Evolutionary conservation across 2,329 filamentous ascomycete genomes (phyloP).

Genomic region (Fusarium pininemorale): DNA sequence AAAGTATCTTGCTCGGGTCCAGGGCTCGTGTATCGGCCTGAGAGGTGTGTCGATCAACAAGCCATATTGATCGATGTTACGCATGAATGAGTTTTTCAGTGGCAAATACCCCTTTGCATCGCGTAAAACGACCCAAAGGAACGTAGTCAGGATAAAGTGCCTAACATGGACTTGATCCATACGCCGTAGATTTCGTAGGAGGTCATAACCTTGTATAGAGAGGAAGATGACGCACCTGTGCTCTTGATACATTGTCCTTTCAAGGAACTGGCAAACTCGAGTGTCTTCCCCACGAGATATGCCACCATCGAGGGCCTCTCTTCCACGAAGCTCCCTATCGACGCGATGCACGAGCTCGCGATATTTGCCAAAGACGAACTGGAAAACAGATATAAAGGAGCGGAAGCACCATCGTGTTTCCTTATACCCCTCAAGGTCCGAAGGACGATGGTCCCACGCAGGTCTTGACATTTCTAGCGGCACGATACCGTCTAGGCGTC

Average conservation of each 20-base stretch:
- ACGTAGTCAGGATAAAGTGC: neutral
- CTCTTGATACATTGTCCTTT: neutral
- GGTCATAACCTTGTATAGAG: neutral
- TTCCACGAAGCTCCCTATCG: neutral
- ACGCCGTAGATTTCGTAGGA: neutral
- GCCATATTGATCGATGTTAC: neutral
- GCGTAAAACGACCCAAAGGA: neutral
- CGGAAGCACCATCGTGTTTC: neutral
- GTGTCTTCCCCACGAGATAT: neutral
- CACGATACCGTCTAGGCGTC: rapidly evolving
- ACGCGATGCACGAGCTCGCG: neutral
- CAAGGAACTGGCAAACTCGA: neutral
- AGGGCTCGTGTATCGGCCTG: neutral
- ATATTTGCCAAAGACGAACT: neutral
- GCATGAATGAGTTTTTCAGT: rapidly evolving
- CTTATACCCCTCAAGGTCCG: neutral
- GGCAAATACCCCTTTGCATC: neutral
- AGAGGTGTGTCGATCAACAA: neutral
- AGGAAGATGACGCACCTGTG: neutral
- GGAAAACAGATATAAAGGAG: neutral
- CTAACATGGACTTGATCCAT: neutral
- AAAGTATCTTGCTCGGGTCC: neutral
- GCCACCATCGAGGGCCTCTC: rapidly evolving
- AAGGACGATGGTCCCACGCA: neutral
- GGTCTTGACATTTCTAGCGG: neutral